Base-by-base conservation (phyloP, 805 yeast genomes). In the Kodamaea leandrae region DNA sequence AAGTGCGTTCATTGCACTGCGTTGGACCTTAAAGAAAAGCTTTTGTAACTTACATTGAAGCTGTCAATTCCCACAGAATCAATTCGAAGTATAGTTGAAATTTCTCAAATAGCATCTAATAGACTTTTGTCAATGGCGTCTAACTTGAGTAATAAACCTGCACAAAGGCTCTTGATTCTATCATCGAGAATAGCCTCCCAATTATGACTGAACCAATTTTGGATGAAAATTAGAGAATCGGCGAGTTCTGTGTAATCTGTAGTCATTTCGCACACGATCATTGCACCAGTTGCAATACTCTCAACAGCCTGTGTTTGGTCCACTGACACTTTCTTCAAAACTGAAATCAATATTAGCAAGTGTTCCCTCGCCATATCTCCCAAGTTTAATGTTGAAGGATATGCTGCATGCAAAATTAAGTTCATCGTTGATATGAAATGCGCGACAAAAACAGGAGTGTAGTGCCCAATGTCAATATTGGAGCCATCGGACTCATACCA, bases 341-440 rank as follows among this genome's bases (percentile, higher is more conserved):
- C 27, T 1, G 64, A 61, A 1, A 45, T 47, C 4, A 55, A 46
- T n/a, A 78, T 54, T 1, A 57, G 48, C 5, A 82, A 46, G 41
- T 72, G 58, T 46, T 83, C 89, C 2, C 61, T 54, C 1, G 76
- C 65, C 86, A 85, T 82, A 26, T 77, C 85, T 1, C 62, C 55
- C 17, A 79, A 53, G 32, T 76, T 73, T 1, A 61, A 47, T 0
- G 77, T 61, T 2, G 78, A 62, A 1, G 87, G 88, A 45, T 77
- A 74, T 0, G 84, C 78, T 37, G 79, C 64, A 39, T 77, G 78
- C 15, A 82, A 55, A 2, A 84, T 50, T n/a, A 83, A 52, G 0
- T 78, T 69, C 40, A 84, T 52, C 0, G 86, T 80, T 40, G 76
- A 72, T 34, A 84, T 49, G 55, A 71, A 83, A 53, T 84, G 90